Conservation (phyloP, 495 filamentous ascomycete genomes). For the Daldinia vernicosa region DNA sequence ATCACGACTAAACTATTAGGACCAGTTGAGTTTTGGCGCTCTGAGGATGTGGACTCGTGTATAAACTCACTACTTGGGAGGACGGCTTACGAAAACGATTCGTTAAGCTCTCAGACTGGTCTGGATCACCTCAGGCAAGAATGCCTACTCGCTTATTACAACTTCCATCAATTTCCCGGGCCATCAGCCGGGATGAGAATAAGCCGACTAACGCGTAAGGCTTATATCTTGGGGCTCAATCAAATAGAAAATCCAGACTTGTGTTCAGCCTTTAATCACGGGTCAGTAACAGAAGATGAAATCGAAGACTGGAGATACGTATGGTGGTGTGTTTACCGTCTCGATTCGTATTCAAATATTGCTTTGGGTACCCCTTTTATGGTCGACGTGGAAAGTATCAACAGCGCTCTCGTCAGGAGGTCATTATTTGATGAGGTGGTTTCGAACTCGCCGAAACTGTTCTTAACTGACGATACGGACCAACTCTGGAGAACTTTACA, state of each 20-base stretch:
- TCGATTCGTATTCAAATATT: slow-evolving; percentile 51
- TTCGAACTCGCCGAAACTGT: slow-evolving; percentile 25
- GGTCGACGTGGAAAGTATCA: slow-evolving; percentile 40
- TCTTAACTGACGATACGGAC: slow-evolving; percentile 38
- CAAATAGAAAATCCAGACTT: slow-evolving; percentile 40
- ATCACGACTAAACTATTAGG: slow-evolving; percentile 43
- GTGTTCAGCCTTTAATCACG: slow-evolving; percentile 30
- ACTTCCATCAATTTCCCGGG: slow-evolving; percentile 51
- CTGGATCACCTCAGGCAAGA: slow-evolving; percentile 47
- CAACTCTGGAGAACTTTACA: slow-evolving; percentile 40
- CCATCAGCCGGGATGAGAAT: slow-evolving; percentile 48
- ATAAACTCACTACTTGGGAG: slow-evolving; percentile 31
- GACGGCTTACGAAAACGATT: slow-evolving; percentile 16
- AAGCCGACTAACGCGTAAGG: slow-evolving; percentile 47
- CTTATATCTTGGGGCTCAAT: slow-evolving; percentile 46
- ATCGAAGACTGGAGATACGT: slow-evolving; percentile 51
- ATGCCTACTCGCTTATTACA: slow-evolving; percentile 52
- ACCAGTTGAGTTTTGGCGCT: slow-evolving; percentile 31
- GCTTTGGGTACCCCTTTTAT: slow-evolving; percentile 36
- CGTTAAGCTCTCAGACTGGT: slow-evolving; percentile 2
- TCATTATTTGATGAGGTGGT: slow-evolving; percentile 17
- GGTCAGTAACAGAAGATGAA: slow-evolving; percentile 42
- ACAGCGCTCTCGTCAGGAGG: slow-evolving; percentile 36
- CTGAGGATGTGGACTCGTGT: slow-evolving; percentile 34
- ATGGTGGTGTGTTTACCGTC: slow-evolving; percentile 55